phyloP scores from a whole-genome alignment of 2,329 filamentous ascomycete species.

The Diaporthe capsici region DNA sequence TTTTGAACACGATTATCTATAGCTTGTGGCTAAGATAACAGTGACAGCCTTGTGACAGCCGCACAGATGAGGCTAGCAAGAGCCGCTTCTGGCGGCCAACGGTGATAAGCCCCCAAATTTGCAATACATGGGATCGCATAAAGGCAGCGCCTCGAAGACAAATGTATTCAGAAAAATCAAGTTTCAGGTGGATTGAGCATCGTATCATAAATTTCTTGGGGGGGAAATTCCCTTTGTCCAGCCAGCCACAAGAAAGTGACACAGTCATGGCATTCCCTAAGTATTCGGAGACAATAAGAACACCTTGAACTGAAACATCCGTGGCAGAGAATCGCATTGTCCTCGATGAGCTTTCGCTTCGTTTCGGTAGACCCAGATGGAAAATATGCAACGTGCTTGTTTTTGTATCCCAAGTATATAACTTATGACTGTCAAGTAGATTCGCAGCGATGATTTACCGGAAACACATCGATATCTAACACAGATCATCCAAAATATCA shows the following conservation, averaged over 20 bases:
- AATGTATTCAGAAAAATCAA: no score
- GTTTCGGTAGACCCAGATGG: no score
- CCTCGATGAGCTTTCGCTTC: no score
- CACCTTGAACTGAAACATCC: neutral
- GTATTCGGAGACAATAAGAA: neutral
- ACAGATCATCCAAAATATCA: neutral
- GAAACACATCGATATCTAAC: neutral
- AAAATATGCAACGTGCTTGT: no score
- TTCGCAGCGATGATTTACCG: neutral
- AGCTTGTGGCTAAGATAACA: no score
- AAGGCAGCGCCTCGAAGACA: neutral
- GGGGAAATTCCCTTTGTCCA: neutral
- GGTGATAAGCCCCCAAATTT: neutral
- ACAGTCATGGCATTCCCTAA: neutral
- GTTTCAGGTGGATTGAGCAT: neutral
- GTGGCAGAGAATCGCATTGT: neutral
- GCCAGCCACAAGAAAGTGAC: no score
- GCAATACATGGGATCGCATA: no score
- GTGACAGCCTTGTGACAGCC: no score
- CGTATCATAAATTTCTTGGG: no score
- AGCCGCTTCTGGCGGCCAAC: no score
- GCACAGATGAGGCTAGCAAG: no score
- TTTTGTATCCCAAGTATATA: neutral
- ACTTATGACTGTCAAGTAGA: neutral
- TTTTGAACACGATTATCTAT: no score